phyloP scores from a whole-genome alignment of 2,329 filamentous ascomycete genomes.

The Penicillium rolfsii region DNA sequence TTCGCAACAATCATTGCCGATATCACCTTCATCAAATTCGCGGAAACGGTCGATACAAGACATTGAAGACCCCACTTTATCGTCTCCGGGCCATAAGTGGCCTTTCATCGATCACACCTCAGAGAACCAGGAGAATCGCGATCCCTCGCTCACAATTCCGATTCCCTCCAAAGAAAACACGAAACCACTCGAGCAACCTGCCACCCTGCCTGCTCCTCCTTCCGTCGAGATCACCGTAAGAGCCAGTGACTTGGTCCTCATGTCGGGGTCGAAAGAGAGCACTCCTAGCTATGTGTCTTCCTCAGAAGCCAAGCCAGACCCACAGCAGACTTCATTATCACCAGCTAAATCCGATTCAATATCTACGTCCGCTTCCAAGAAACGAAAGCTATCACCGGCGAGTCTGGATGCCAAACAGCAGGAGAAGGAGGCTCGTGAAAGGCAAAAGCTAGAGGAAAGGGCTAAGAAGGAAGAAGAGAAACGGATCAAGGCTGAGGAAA shows the following conservation, averaged over 20 bases:
- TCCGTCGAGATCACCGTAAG: neutral
- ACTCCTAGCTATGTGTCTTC: neutral
- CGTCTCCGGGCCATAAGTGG: slow-evolving; percentile 19
- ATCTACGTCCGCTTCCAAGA: slow-evolving; percentile 29
- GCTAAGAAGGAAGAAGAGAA: slow-evolving; percentile 37
- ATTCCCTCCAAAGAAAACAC: neutral
- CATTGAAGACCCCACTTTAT: slow-evolving; percentile 22
- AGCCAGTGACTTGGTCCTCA: neutral
- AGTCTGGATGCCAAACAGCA: slow-evolving; percentile 41
- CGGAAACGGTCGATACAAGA: slow-evolving; percentile 39
- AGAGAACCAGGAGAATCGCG: slow-evolving; percentile 32
- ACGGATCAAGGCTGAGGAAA: slow-evolving; percentile 31
- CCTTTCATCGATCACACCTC: slow-evolving; percentile 14
- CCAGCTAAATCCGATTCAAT: slow-evolving; percentile 15
- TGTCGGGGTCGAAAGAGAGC: neutral
- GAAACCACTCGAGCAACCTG: neutral
- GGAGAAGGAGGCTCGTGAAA: slow-evolving; percentile 37
- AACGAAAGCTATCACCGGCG: slow-evolving; percentile 32
- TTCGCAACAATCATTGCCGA: slow-evolving; percentile 17
- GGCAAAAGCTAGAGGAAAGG: slow-evolving; percentile 38
- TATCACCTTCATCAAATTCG: slow-evolving; percentile 23
- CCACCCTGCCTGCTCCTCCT: neutral
- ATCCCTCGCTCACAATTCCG: slow-evolving; percentile 10
- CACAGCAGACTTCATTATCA: neutral
- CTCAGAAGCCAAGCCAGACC: neutral